phyloP scores from a whole-genome alignment of 2,329 filamentous ascomycete genomes.

The Arthrinium phaeospermum region DNA sequence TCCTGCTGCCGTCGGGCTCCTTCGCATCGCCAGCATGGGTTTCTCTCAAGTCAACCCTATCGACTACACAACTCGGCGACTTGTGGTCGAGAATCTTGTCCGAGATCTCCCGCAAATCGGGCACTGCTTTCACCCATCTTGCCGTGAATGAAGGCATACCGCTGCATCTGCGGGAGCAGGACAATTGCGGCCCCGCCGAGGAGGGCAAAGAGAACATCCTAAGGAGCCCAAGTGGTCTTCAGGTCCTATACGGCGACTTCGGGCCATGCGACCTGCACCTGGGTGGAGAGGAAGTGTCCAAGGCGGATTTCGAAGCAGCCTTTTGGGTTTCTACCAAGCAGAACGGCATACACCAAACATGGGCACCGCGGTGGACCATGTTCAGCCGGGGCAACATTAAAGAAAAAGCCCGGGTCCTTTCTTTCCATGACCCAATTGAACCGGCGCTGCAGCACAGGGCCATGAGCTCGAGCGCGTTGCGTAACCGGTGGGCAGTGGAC shows the following conservation, averaged over 20 bases:
- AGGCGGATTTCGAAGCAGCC: constrained; percentile 65
- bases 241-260: constrained; percentile 76
- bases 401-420: constrained; percentile 81
- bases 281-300: constrained; percentile 30
- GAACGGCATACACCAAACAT: constrained; percentile 81
- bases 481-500: constrained; percentile 67
- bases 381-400: constrained; percentile 90
- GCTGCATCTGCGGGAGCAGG: constrained; percentile 36
- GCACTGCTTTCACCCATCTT: constrained; percentile 56
- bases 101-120: constrained; percentile 48
- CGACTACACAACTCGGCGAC: constrained; percentile 15
- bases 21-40: constrained; percentile 53
- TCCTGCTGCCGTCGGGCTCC: constrained; percentile 63
- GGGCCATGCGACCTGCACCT: constrained; percentile 52
- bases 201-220: constrained; percentile 67
- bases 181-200: constrained; percentile 19
- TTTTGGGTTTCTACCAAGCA: constrained; percentile 83
- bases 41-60: constrained; percentile 36
- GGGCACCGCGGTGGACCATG: constrained; percentile 92
- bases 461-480: constrained; percentile 24
- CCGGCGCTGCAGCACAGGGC: constrained; percentile 19
- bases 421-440: constrained; percentile 49
- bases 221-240: constrained; percentile 73
- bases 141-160: constrained; percentile 69
- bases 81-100: constrained; percentile 59